Percentiles rank a stretch among this genome's conserved stretches.
Conservation (phyloP, 176 grass and related monocot species). For the Eleusine indica region DNA sequence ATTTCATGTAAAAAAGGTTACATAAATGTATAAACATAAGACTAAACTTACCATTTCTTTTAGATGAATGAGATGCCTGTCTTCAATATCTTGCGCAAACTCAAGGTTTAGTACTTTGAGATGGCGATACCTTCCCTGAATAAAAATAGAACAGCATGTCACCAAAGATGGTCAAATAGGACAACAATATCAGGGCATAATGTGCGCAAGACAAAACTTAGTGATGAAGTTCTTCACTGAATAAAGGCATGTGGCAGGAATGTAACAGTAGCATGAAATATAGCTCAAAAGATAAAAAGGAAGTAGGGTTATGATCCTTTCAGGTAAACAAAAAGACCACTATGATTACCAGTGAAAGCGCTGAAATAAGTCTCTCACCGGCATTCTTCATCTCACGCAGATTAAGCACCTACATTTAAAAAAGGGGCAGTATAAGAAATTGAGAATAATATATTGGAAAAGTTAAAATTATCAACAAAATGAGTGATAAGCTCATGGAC, state of each 20-base stretch:
- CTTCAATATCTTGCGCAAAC: slow-evolving; percentile 86
- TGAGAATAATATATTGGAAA: neutral
- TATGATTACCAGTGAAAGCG: slow-evolving; percentile 61
- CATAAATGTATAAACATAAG: neutral
- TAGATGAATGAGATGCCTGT: slow-evolving; percentile 72
- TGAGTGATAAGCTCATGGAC: neutral
- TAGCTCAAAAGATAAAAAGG: neutral
- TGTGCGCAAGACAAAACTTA: neutral
- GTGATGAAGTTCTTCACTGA: neutral
- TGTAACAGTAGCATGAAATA: neutral
- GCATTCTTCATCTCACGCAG: slow-evolving; percentile 76
- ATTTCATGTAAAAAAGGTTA: neutral
- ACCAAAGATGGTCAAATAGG: slow-evolving; percentile 17
- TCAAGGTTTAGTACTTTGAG: slow-evolving; percentile 80
- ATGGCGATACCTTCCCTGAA: slow-evolving; percentile 66
- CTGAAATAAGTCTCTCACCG: slow-evolving; percentile 64
- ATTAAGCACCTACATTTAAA: slow-evolving; percentile 63
- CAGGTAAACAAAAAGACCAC: neutral
- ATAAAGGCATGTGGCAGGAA: neutral
- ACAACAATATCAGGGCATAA: neutral
- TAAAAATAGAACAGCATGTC: slow-evolving; percentile 23
- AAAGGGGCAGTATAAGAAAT: neutral
- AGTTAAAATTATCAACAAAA: neutral
- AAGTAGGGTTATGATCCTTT: neutral
- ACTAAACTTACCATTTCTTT: slow-evolving; percentile 64